Percentiles rank a stretch among this genome's conserved stretches.
Evolutionary conservation across 208 protist genomes (phyloP).

Genomic region (Perkinsela sp.): DNA sequence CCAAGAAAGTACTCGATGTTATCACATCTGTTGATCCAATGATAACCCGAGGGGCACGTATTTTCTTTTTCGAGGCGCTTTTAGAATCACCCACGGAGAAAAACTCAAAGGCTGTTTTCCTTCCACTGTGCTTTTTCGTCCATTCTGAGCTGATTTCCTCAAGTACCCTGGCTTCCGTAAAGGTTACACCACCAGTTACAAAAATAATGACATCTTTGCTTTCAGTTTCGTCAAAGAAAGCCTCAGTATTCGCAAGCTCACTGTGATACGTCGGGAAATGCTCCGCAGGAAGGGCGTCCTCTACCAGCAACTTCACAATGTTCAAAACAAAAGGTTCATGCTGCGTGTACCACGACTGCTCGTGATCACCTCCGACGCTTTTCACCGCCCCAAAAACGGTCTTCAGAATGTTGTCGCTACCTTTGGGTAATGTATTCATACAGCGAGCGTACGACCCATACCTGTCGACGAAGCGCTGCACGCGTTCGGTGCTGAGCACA

Average conservation of each 20-base stretch:
- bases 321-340: slow-evolving; percentile 69
- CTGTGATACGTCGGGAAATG: slow-evolving; percentile 29
- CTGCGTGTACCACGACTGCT: slow-evolving; percentile 86
- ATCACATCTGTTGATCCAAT: background rate
- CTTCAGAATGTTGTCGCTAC: background rate
- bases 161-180: slow-evolving; percentile 32
- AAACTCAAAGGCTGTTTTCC: slow-evolving; percentile 9
- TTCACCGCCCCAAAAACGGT: slow-evolving; percentile 32
- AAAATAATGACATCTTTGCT: slow-evolving; percentile 50
- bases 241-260: slow-evolving; percentile 14
- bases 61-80: background rate
- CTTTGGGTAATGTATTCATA: background rate
- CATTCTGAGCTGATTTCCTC: slow-evolving; percentile 30
- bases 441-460: slow-evolving; percentile 15
- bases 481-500: slow-evolving; percentile 23
- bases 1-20: background rate
- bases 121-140: slow-evolving; percentile 35
- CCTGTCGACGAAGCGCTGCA: slow-evolving; percentile 22
- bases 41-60: background rate
- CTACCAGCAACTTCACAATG: slow-evolving; percentile 47
- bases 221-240: slow-evolving; percentile 15
- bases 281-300: slow-evolving; percentile 30
- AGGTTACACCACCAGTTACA: slow-evolving; percentile 41
- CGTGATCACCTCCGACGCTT: slow-evolving; percentile 42
- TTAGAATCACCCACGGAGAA: background rate